A percentile compares a stretch with the other conserved stretches of the same genome.
Evolutionary conservation across 495 filamentous ascomycete species (phyloP).

Genomic region (Aspergillus bridgeri): DNA sequence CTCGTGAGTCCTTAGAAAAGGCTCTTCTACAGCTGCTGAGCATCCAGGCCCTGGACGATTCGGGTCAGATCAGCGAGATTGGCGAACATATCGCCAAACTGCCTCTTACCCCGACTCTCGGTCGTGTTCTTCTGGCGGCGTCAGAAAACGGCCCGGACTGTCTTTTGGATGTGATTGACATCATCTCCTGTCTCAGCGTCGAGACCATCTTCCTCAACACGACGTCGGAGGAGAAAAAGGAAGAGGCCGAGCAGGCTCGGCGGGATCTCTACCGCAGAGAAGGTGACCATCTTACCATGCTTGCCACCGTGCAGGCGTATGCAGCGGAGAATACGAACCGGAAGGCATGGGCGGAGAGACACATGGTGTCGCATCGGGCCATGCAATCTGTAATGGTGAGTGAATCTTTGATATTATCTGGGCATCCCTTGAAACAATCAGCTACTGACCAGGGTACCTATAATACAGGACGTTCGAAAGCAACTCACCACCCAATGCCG

Average conservation of each 20-base stretch:
- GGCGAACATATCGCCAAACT: slow-evolving; percentile 77
- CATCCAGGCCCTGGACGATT: slow-evolving; percentile 70
- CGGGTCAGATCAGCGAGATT: slow-evolving; percentile 67
- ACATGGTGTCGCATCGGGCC: slow-evolving; percentile 74
- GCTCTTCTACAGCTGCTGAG: slow-evolving; percentile 76
- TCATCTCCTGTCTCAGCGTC: slow-evolving; percentile 82
- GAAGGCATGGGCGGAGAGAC: slow-evolving; percentile 70
- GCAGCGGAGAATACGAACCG: slow-evolving; percentile 70
- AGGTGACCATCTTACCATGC: slow-evolving; percentile 85
- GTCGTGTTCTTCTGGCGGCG: slow-evolving; percentile 78
- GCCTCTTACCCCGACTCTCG: slow-evolving; percentile 78
- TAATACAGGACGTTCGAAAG: slow-evolving; percentile 70
- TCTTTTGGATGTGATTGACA: slow-evolving; percentile 81
- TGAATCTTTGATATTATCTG: slow-evolving; percentile 23
- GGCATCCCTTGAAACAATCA: neutral
- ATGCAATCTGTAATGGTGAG: slow-evolving; percentile 74
- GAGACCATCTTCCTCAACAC: slow-evolving; percentile 85
- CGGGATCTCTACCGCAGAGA: slow-evolving; percentile 73
- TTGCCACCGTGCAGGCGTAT: slow-evolving; percentile 80
- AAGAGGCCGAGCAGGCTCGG: slow-evolving; percentile 68
- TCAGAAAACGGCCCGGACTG: slow-evolving; percentile 65
- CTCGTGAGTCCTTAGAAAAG: slow-evolving; percentile 73
- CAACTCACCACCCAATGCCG: slow-evolving; percentile 71
- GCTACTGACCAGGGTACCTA: neutral
- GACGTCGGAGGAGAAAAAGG: slow-evolving; percentile 74